Percentiles rank a stretch among this genome's conserved stretches.
These are phyloP conservation scores for Monilinia laxa DNA, from an alignment of 2,329 filamentous ascomycete species.

Conservation along the genomic window DNA sequence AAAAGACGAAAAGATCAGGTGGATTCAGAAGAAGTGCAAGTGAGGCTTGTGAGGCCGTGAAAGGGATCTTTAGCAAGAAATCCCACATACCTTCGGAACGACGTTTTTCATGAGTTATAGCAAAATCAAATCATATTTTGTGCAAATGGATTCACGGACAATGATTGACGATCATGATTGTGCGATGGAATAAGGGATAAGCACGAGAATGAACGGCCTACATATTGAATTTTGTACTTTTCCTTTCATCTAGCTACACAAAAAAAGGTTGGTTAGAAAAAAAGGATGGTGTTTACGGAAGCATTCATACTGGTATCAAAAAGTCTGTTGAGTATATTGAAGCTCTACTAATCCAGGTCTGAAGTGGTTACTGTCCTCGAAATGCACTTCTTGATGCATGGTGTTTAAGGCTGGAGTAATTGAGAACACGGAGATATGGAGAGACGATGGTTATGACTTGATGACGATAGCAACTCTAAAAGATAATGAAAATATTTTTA, in stretches of 20 bases:
- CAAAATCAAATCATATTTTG: not conserved
- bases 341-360: not conserved
- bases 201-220: not conserved
- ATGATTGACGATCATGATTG: conserved; percentile 21
- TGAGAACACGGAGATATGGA: not conserved
- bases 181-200: conserved; percentile 2
- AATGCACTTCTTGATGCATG: no score
- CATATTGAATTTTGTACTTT: conserved; percentile 10
- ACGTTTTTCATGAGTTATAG: not conserved
- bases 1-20: conserved; percentile 16
- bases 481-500: conserved; percentile 1
- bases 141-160: not conserved
- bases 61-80: conserved; percentile 21
- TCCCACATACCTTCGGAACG: not conserved
- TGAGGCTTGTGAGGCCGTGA: conserved; percentile 18
- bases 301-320: not conserved
- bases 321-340: not conserved
- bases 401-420: not conserved
- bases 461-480: not conserved
- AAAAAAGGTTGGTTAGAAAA: not conserved
- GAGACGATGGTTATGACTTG: conserved; percentile 11
- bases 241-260: not conserved
- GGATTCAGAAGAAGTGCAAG: conserved; percentile 21
- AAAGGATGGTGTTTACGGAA: not conserved
- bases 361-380: not conserved